phyloP scores from a whole-genome alignment of 345 rosid species.

The Gynandropsis gynandra region DNA sequence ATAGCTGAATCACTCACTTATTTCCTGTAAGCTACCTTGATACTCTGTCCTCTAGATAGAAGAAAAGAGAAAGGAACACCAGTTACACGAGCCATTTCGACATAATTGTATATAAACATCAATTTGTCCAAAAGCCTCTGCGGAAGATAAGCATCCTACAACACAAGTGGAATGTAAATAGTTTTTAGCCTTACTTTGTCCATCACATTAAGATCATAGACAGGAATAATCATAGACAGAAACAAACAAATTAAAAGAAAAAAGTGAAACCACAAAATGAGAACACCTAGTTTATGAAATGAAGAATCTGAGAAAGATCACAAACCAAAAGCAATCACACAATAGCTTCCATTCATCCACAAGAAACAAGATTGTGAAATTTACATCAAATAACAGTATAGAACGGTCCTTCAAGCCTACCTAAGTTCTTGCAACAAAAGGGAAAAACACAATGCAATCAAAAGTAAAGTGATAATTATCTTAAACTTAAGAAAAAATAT shows the following conservation, averaged over 20 bases:
- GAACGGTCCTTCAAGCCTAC: slow-evolving; percentile 2
- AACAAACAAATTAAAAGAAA: background rate
- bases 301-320: background rate
- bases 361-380: background rate
- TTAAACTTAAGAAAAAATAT: too few species aligned
- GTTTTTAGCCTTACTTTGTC: slow-evolving; percentile 1
- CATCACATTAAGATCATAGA: slow-evolving; percentile 9
- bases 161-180: slow-evolving; percentile 20
- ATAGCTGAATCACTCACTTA: slow-evolving; percentile 6
- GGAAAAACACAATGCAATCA: too few species aligned
- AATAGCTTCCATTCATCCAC: background rate
- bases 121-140: slow-evolving; percentile 92
- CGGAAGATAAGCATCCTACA: slow-evolving; percentile 98
- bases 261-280: slow-evolving; percentile 7
- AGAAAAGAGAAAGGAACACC: slow-evolving; percentile 98
- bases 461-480: too few species aligned
- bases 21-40: slow-evolving; percentile 47
- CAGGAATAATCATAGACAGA: too few species aligned
- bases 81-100: slow-evolving; percentile 99
- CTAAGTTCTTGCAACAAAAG: slow-evolving; percentile 11
- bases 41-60: slow-evolving; percentile 97
- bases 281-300: slow-evolving; percentile 7
- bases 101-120: slow-evolving; percentile 88
- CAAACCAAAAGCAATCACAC: slow-evolving; percentile 4
- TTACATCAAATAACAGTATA: background rate